Evolutionary conservation across 495 filamentous ascomycete genomes (phyloP), one percentile per base, ranked within the genome.

Genomic region (Penicillium silybi): DNA sequence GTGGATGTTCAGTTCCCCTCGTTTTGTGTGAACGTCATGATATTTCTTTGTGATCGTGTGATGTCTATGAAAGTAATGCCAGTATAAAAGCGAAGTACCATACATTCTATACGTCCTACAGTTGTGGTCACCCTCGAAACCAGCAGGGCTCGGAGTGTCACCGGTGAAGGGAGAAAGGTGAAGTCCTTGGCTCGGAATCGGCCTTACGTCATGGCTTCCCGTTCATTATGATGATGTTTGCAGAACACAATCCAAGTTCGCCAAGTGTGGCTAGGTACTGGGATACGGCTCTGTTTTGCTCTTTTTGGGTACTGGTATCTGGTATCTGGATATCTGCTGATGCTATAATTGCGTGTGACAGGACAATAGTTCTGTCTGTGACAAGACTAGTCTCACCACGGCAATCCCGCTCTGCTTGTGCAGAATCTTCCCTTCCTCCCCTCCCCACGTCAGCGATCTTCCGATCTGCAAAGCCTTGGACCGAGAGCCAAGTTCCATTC

Each of bases 1-100:
- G 67, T 71, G 64, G 67, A 69, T 71, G 65, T 63, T 58, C 43
- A 6, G 56, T 57, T 59, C 66, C 68, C 66, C 64, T 64, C 54
- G 55, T 61, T 56, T 62, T 32, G 52, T 23, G 53, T 53, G 58
- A 26, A 56, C 57, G 57, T 58, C 54, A 61, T 61, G 35, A 41
- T 32, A 19, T 29, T 10, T 54, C 32, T 7, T 43, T 47, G 32
- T 22, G 15, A 16, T 23, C n/a, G 17, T 23, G n/a, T 6, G 42
- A 44, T 23, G 13, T 50, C 39, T 42, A 9, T 17, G 17, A 1
- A 17, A 4, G 26, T 43, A 41, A 41, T 23, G 22, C 41, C 18
- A 42, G 26, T 40, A 8, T 32, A 32, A 1, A 32, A 13, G 9
- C 13, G 22, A 23, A 6, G 6, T 23, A 23, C 22, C 3, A 23